A percentile compares a stretch with the other conserved stretches of the same genome.
phyloP scores from a whole-genome alignment of 768 basidiomycete species.

The Calocera viscosa region DNA sequence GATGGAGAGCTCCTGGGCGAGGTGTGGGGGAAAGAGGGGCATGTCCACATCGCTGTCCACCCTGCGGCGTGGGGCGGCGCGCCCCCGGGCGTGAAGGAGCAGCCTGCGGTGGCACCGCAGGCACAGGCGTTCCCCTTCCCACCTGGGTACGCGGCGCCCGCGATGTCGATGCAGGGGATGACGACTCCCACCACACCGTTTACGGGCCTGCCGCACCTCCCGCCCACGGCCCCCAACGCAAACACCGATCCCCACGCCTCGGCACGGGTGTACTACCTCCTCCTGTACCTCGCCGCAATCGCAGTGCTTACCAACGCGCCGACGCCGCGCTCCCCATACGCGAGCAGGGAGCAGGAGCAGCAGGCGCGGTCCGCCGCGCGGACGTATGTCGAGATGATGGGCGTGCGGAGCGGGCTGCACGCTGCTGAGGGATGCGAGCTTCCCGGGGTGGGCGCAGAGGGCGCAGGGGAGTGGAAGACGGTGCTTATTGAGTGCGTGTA shows the following conservation, averaged over 20 bases:
- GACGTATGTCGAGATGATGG: not conserved
- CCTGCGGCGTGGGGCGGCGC: not conserved
- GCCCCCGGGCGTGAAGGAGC: not conserved
- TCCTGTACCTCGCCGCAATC: not conserved
- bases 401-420: not conserved
- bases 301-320: not conserved
- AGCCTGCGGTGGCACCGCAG: not conserved
- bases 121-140: not conserved
- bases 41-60: not conserved
- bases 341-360: not conserved
- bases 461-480: conserved; percentile 1
- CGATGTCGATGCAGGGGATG: not conserved
- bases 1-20: not conserved
- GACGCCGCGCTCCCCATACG: not conserved
- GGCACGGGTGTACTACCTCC: not conserved
- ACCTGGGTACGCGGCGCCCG: not conserved
- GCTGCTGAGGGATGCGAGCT: not conserved
- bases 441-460: not conserved
- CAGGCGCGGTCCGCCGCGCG: not conserved
- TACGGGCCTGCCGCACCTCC: not conserved
- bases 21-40: not conserved
- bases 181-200: not conserved
- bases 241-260: not conserved
- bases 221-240: not conserved
- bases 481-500: not conserved